Percentiles rank a stretch among this genome's conserved stretches.
These are phyloP conservation scores for Penicillium parvum DNA, from an alignment of 495 filamentous ascomycete genomes.

Conservation along the genomic window DNA sequence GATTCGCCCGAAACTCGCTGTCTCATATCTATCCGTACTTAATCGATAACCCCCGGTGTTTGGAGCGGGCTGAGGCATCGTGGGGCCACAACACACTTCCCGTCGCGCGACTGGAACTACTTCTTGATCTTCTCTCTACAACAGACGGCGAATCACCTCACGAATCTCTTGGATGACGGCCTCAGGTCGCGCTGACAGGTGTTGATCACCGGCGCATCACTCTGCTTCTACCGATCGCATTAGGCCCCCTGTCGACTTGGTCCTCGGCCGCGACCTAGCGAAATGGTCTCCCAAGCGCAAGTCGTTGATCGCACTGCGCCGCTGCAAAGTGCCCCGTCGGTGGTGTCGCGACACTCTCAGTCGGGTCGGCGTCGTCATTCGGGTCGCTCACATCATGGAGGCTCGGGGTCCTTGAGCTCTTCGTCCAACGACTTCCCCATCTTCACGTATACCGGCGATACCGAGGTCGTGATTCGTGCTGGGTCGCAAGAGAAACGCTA, in stretches of 20 bases:
- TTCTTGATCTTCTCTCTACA: not conserved
- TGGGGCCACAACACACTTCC: not conserved
- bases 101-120: too few species aligned
- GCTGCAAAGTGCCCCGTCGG: constrained; percentile 52
- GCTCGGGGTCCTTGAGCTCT: constrained; percentile 58
- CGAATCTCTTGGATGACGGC: constrained; percentile 14
- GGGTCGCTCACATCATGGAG: constrained; percentile 77
- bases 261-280: constrained; percentile 4
- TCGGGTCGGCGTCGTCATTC: constrained; percentile 61
- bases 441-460: constrained; percentile 85
- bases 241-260: too few species aligned
- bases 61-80: not conserved
- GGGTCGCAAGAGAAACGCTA: constrained; percentile 75
- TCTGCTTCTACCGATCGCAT: too few species aligned
- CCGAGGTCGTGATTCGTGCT: constrained; percentile 75
- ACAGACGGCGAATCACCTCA: too few species aligned
- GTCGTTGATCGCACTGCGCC: constrained; percentile 48
- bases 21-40: not conserved
- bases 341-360: constrained; percentile 55
- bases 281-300: constrained; percentile 75
- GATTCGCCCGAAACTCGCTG: too few species aligned
- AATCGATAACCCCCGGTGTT: not conserved
- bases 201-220: constrained; percentile 17
- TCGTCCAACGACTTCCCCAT: constrained; percentile 88
- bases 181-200: constrained; percentile 13